Evolutionary conservation across 2,329 filamentous ascomycete species (phyloP).

Genomic region (Aureobasidium pullulans): DNA sequence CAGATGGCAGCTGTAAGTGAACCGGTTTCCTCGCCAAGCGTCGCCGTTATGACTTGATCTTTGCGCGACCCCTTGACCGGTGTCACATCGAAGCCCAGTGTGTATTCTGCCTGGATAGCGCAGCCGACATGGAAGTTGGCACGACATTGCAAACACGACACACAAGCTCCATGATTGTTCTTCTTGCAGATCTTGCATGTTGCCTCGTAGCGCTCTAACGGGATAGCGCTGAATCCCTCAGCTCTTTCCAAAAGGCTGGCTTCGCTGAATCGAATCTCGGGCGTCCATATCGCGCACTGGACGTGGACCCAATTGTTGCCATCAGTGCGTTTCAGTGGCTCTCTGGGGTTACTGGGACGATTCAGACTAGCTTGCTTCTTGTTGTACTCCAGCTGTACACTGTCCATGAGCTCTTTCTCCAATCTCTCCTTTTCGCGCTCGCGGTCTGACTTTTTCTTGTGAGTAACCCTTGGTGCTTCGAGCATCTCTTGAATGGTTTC

Average conservation of each 20-base stretch:
- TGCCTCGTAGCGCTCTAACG: conserved; percentile 64
- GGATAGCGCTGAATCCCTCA: conserved; percentile 82
- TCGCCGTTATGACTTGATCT: conserved; percentile 73
- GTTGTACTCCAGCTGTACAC: conserved; percentile 72
- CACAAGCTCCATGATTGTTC: conserved; percentile 62
- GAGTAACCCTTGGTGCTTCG: conserved; percentile 68
- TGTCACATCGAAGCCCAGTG: conserved; percentile 81
- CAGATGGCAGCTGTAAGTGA: conserved; percentile 79
- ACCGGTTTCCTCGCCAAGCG: conserved; percentile 71
- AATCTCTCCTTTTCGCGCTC: conserved; percentile 81
- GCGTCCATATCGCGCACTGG: conserved; percentile 82
- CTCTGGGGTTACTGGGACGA: conserved; percentile 74
- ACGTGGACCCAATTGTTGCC: conserved; percentile 99
- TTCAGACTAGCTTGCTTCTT: conserved; percentile 77
- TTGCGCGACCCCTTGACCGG: conserved; percentile 83
- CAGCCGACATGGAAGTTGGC: conserved; percentile 77
- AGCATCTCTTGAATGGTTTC: conserved; percentile 76
- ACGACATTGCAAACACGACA: conserved; percentile 71
- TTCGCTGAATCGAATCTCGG: conserved; percentile 87
- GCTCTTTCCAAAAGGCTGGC: conserved; percentile 74
- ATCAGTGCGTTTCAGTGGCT: conserved; percentile 85
- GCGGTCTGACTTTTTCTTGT: conserved; percentile 87
- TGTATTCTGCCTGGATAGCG: conserved; percentile 74
- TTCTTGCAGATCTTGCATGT: conserved; percentile 78
- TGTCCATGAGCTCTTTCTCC: conserved; percentile 76